Evolutionary conservation across 1,284 basidiomycete genomes (phyloP), one percentile per base, ranked within the genome.

Genomic region (Fomitopsis betulina): DNA sequence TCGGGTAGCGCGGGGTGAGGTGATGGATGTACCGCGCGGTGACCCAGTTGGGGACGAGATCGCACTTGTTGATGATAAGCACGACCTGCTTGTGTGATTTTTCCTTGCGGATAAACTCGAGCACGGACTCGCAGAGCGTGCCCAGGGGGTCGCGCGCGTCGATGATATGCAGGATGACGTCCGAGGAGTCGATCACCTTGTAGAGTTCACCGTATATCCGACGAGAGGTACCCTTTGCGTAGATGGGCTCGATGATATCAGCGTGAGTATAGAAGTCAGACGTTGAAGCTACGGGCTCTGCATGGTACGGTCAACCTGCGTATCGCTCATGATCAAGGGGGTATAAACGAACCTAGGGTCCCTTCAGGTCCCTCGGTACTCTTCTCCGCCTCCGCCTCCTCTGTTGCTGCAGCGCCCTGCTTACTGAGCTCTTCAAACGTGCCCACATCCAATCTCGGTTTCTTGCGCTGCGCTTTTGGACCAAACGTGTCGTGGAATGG

Each of bases 151-250:
- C 96, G 56, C 96, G 86, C 32, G 96, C 96, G 74, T 99, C 97
- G 62, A 99, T 79, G 51, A 99, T 87, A 73, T 99, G 97, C 42
- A 99, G 84, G 62, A 99, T 85, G 50, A 99, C 94, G 71, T 99
- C 96, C 9, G 94, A 97, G 2, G 95, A 98, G 74, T 99, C 97
- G 68, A 99, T 96, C 64, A 99, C 97, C 75, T 99, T 99, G 84
- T 99, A 99, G 25, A 99, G 79, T 73, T 99, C 96, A 62, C 94
- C 96, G 77, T 98, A 99, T 64, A 99, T 99, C 57, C 97, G 86
- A 49, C 89, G 81, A 25, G 94, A 96, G 0, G 95, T 97, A 39
- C 95, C 95, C 73, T 96, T 95, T 58, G 89, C 85, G 68, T 93
- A 96, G 62, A 95, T 93, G 2, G 93, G 93, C 66, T 95, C 93